Conservation (phyloP, 208 protist genomes). For the Trypanosoma lewisi region DNA sequence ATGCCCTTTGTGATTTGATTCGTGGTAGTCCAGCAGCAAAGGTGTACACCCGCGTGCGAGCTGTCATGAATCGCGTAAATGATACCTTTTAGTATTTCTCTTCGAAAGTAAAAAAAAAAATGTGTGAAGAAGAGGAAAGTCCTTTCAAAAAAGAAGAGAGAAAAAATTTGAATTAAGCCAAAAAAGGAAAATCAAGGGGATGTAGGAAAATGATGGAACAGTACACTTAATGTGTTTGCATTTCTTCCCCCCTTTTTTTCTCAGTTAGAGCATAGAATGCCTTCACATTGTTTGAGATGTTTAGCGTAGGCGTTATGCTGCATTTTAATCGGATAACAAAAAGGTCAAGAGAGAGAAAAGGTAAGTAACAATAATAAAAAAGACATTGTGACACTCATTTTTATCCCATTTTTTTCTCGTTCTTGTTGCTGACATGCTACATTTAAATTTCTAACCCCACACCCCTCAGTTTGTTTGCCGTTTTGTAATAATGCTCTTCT, state of each 20-base stretch:
- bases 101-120: background rate
- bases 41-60: conserved; percentile 96
- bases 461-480: background rate
- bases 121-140: background rate
- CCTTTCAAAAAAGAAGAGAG: no score
- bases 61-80: conserved; percentile 94
- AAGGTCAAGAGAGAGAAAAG: conserved; percentile 10
- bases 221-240: conserved; percentile 1
- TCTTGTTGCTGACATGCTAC: background rate
- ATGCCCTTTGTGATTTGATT: conserved; percentile 98
- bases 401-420: no score
- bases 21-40: conserved; percentile 95
- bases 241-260: conserved; percentile 4
- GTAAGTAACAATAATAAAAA: conserved; percentile 15
- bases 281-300: conserved; percentile 30
- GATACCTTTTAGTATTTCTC: conserved; percentile 92
- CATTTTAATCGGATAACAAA: conserved; percentile 14
- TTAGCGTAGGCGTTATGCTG: conserved; percentile 28
- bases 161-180: background rate
- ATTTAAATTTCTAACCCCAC: background rate
- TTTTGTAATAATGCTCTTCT: background rate
- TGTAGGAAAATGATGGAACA: conserved; percentile 9
- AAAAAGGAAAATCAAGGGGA: background rate
- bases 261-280: conserved; percentile 4
- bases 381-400: conserved; percentile 4